A percentile compares a stretch with the other conserved stretches of the same genome.
Conservation (phyloP, 78 protist species). For the Emiliania huxleyi region DNA sequence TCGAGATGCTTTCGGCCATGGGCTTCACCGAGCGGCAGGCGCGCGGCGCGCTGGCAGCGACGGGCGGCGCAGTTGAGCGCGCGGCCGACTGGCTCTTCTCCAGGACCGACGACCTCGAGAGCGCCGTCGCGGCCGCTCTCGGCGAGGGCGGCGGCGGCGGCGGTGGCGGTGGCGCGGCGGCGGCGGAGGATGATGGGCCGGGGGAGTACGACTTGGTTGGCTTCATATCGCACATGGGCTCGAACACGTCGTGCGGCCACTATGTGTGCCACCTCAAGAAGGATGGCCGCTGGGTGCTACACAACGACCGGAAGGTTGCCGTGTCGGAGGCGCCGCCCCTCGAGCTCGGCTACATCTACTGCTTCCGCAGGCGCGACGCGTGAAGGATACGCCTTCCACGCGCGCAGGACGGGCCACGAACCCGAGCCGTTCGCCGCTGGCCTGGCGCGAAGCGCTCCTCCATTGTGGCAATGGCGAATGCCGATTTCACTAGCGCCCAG, state of each 20-base stretch:
- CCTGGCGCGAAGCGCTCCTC: too few species aligned
- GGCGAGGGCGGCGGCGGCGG: not conserved
- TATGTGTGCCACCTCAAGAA: conserved; percentile 88
- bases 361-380: conserved; percentile 49
- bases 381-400: too few species aligned
- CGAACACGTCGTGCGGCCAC: conserved; percentile 81
- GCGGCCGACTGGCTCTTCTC: conserved; percentile 88
- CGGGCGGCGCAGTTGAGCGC: conserved; percentile 42
- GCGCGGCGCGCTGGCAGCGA: conserved; percentile 1
- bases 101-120: conserved; percentile 73
- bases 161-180: conserved; percentile 42
- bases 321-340: conserved; percentile 81
- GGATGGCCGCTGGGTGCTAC: conserved; percentile 72
- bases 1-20: conserved; percentile 41
- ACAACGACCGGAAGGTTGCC: conserved; percentile 81
- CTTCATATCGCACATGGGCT: conserved; percentile 86
- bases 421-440: too few species aligned
- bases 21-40: conserved; percentile 40
- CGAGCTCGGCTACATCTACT: conserved; percentile 84
- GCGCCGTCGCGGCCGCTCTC: not conserved
- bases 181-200: not conserved
- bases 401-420: too few species aligned
- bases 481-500: too few species aligned
- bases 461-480: too few species aligned
- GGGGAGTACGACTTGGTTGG: conserved; percentile 71